Evolutionary conservation across 106 monocot genomes (phyloP), one percentile per base, ranked within the genome.

Genomic region (Dioscorea zingiberensis): DNA sequence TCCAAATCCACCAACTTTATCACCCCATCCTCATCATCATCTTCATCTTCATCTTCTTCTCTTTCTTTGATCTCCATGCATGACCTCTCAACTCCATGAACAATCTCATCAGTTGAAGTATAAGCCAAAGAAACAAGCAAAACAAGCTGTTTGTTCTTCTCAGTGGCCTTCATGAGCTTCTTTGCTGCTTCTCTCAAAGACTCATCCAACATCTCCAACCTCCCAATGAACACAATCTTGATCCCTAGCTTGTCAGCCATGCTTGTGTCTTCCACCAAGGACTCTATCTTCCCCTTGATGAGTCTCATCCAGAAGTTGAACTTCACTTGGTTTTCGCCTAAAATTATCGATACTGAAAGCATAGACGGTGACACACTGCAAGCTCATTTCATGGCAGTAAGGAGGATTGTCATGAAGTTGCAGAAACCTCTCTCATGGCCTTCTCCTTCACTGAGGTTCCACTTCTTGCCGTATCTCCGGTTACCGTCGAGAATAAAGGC

Each of bases 331-430:
- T 15, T 76, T 70, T 54, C 84, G 23, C 4, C 54, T 73, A 46
- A 85, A 85, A 45, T 85, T 85, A 44, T 85, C 85, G 3, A 85
- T 80, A 60, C 85, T 85, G 68, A 85, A 85, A 27, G 68, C 77
- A 27, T 74, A 85, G 1, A 77, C 58, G 3, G 81, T 77, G 19
- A 85, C 81, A 46, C 65, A 71, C 29, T 67, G 54, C 7, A 81
- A 25, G 3, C 77, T 73, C 74, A 85, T 77, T 58, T 85, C 85
- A 58, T 70, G 74, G 24, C 77, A 73, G 17, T 85, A 81, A 32
- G 48, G 16, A 81, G 73, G 17, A 59, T 63, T 12, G 71, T 62
- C 2, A 67, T 48, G 45, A 85, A 55, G 9, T 70, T 48, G 13
- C 48, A 25, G 59, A 74, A 85, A 6, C 85, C 85, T 3, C 14